Percentiles rank a stretch among this genome's conserved stretches.
phyloP scores from a whole-genome alignment of 352 stramenopile species.

The Phytopythium aichiense region DNA sequence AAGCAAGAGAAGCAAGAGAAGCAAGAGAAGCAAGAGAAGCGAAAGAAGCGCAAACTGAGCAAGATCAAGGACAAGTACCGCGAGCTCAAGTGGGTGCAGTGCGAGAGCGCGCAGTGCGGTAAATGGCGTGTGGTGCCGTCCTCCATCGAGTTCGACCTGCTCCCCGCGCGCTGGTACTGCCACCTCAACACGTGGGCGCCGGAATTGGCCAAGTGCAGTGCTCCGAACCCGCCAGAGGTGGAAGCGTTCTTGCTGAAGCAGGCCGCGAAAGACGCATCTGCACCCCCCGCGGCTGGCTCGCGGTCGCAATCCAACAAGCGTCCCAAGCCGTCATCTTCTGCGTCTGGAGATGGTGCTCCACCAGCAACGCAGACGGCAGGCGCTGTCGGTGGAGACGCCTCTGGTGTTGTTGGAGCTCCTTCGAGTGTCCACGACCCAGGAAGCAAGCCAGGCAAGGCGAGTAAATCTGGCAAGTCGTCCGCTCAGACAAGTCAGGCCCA shows the following conservation, averaged over 20 bases:
- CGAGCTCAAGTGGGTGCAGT: slow-evolving; percentile 94
- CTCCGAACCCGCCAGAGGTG: slow-evolving; percentile 67
- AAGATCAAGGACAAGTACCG: slow-evolving; percentile 80
- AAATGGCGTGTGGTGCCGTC: slow-evolving; percentile 95
- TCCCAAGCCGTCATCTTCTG: slow-evolving; percentile 16
- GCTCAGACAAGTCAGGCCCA: neutral
- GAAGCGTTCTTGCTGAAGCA: slow-evolving; percentile 65
- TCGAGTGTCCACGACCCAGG: neutral
- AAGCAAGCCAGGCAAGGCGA: neutral
- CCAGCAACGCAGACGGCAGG: neutral
- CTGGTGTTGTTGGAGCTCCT: neutral
- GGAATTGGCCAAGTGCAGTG: slow-evolving; percentile 64
- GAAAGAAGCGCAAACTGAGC: slow-evolving; percentile 72
- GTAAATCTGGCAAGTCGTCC: slow-evolving; percentile 1
- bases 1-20: slow-evolving; percentile 73
- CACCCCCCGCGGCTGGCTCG: slow-evolving; percentile 8
- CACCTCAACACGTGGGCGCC: slow-evolving; percentile 77
- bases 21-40: slow-evolving; percentile 36
- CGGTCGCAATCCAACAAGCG: slow-evolving; percentile 44
- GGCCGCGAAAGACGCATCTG: slow-evolving; percentile 39
- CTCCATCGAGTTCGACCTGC: slow-evolving; percentile 83
- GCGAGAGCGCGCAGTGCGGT: slow-evolving; percentile 88
- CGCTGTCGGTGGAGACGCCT: slow-evolving; percentile 5
- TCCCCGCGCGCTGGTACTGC: slow-evolving; percentile 90
- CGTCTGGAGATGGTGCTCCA: slow-evolving; percentile 6